A percentile compares a stretch with the other conserved stretches of the same genome.
Evolutionary conservation across 2,329 filamentous ascomycete genomes (phyloP).

Genomic region (Alternaria panax): DNA sequence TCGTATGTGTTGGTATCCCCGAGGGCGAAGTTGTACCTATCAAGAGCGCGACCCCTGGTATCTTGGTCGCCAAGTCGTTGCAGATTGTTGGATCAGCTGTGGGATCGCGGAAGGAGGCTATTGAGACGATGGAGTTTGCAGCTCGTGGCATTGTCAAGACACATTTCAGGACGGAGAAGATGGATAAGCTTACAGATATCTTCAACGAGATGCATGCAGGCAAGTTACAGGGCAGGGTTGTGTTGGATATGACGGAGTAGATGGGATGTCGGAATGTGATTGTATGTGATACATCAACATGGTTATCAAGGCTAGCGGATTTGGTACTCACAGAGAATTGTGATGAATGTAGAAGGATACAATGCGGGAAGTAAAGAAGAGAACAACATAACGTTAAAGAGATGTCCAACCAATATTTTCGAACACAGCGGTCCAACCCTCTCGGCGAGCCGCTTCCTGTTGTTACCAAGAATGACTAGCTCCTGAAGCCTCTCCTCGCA

Average conservation of each 20-base stretch:
- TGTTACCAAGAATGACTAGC: neutral
- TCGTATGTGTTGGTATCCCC: slow-evolving; percentile 58
- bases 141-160: slow-evolving; percentile 55
- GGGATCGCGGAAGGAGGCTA: slow-evolving; percentile 57
- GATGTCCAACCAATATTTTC: neutral
- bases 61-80: slow-evolving; percentile 53
- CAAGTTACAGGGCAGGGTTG: slow-evolving; percentile 57
- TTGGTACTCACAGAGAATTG: neutral
- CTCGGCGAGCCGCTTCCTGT: too few relatives aligned
- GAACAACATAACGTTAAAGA: neutral
- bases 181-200: slow-evolving; percentile 56
- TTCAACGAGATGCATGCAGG: slow-evolving; percentile 58
- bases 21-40: slow-evolving; percentile 58
- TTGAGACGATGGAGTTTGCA: slow-evolving; percentile 58
- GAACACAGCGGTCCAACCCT: too few relatives aligned
- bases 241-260: slow-evolving; percentile 51
- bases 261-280: neutral
- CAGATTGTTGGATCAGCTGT: slow-evolving; percentile 57
- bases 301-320: neutral
- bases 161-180: slow-evolving; percentile 55
- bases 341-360: neutral
- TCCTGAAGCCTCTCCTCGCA: neutral
- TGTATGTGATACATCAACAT: too few relatives aligned
- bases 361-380: neutral
- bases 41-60: slow-evolving; percentile 49